Evolutionary conservation across 345 rosid species (phyloP), one percentile per base, ranked within the genome.

Genomic region (Brassica nigra): DNA sequence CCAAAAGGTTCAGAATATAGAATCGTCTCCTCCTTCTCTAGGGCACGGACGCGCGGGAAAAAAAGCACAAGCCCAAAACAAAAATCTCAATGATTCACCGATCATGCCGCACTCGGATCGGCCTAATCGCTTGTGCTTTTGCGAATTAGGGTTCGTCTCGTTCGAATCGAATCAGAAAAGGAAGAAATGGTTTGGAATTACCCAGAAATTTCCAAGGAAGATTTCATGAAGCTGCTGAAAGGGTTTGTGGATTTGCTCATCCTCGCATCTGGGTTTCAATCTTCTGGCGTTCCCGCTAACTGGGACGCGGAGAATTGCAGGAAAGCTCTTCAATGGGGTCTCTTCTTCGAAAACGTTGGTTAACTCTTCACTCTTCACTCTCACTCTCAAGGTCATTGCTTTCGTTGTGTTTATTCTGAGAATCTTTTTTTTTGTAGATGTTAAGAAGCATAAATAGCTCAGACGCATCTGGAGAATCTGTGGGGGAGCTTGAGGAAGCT

Each of bases 221-320:
- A 89, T 44, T 80, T 89, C 87, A 15, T 73, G 81, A 89, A 88
- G 73, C 86, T 87, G 37, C 75, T 89, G 54, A 87, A 89, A 84
- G 98, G 96, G 80, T 88, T 92, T 74, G 89, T 89, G 28, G 97
- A 90, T 85, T 76, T 92, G 33, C 80, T 90, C 72, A 85, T 90
- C 71, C 83, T 92, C n/a, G 88, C 89, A 74, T 88, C 96, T 81
- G 97, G 92, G 86, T 88, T 83, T 85, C 97, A 84, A 63, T 94
- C 98, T 15, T 85, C 93, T 73, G 96, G 96, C 70, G 82, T 57
- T 76, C 80, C 81, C 8, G 92, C 90, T 57, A 85, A 85, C 65
- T 94, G 97, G 94, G 93, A 94, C 74, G 77, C 86, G 58, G 77
- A 42, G 2, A 87, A 86, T 77, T 84, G 89, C 84, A 85, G 68